Evolutionary conservation across 257 asterid genomes (phyloP).

Genomic region (Parsonsia alboflavescens): DNA sequence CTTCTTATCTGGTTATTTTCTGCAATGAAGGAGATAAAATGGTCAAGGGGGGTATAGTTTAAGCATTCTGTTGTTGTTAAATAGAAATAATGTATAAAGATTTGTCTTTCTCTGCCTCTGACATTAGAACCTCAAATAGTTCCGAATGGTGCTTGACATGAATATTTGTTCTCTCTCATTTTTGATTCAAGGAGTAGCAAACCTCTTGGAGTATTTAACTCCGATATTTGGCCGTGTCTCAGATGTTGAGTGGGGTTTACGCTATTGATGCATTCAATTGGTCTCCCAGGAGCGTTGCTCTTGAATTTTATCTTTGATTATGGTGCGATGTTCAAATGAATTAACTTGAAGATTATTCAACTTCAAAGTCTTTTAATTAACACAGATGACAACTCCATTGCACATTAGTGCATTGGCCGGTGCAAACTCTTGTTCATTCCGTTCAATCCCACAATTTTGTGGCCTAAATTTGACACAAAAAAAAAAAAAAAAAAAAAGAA

Average conservation of each 20-base stretch:
- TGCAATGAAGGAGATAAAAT: conserved; percentile 38
- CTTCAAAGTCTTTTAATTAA: not conserved
- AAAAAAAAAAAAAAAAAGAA: too few species aligned
- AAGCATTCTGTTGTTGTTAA: not conserved
- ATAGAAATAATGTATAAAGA: not conserved
- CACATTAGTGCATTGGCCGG: not conserved
- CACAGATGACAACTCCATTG: too few species aligned
- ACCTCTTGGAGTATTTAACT: not conserved
- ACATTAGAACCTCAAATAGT: not conserved
- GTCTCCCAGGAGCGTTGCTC: not conserved
- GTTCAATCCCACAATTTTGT: not conserved
- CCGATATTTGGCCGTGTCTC: not conserved
- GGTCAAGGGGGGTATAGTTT: not conserved
- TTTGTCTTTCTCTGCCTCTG: not conserved
- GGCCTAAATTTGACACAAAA: not conserved
- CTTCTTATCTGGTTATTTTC: conserved; percentile 87
- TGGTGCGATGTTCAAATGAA: not conserved
- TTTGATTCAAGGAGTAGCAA: not conserved
- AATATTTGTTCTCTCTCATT: not conserved
- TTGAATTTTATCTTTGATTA: not conserved
- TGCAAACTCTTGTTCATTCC: not conserved
- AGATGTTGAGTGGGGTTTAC: not conserved
- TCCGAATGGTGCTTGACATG: not conserved
- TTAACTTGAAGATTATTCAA: not conserved
- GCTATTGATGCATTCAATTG: not conserved